Percentiles rank a stretch among this genome's conserved stretches.
Conservation (phyloP, 2,329 filamentous ascomycete species). For the Albophoma yamanashiensis region DNA sequence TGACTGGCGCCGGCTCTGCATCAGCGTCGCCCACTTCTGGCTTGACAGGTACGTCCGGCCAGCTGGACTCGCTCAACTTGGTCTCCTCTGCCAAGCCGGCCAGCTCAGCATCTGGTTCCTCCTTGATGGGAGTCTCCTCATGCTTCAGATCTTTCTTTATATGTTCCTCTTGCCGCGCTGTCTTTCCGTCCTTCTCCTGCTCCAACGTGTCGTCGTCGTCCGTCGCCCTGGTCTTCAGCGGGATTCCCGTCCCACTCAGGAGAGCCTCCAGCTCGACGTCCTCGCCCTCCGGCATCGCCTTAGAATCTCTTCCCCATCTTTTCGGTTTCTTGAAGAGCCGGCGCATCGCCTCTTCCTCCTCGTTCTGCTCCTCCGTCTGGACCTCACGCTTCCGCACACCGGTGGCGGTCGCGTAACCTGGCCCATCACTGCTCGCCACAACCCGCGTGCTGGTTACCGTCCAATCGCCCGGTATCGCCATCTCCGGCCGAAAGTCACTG, state of each 20-base stretch:
- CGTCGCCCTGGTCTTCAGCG: conserved; percentile 13
- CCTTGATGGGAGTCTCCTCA: conserved; percentile 22
- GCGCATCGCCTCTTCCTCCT: conserved; percentile 48
- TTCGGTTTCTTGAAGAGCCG: conserved; percentile 49
- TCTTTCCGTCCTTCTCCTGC: conserved; percentile 5
- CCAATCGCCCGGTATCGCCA: conserved; percentile 89
- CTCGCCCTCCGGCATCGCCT: conserved; percentile 33
- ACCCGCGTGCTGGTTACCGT: conserved; percentile 56
- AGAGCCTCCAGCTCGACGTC: conserved; percentile 54
- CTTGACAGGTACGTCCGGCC: conserved; percentile 10
- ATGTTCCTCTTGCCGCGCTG: conserved; percentile 14
- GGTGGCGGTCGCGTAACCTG: conserved; percentile 33
- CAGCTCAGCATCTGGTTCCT: conserved; percentile 20
- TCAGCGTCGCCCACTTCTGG: conserved; percentile 22
- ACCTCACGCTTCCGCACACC: conserved; percentile 53
- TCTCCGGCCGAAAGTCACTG: conserved; percentile 62
- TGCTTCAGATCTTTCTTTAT: conserved; percentile 11
- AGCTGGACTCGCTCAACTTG: not conserved
- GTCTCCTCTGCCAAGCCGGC: not conserved
- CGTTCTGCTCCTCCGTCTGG: conserved; percentile 45
- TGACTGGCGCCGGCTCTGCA: conserved; percentile 32
- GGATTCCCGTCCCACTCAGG: conserved; percentile 25
- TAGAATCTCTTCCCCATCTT: conserved; percentile 43
- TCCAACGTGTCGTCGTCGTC: conserved; percentile 9
- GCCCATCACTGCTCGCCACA: conserved; percentile 32